Evolutionary conservation across 2,329 filamentous ascomycete species (phyloP), one percentile per base, ranked within the genome.

Genomic region (Neonectria faginata): DNA sequence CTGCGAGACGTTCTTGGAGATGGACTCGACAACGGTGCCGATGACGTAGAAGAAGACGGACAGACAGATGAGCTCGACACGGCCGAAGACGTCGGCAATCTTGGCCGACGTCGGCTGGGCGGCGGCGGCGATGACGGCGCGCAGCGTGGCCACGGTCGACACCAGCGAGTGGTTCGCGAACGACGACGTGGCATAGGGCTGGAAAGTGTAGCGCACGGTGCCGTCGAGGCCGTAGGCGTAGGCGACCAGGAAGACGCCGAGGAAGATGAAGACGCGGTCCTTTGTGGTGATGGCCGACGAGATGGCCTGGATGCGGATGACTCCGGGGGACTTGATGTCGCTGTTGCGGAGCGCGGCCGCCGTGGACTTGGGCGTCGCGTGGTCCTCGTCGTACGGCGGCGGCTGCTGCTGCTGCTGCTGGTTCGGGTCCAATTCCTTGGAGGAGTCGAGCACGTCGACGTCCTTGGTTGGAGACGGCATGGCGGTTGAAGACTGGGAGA

Each of bases 201-300:
- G 86, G 73, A 86, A 89, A 7, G 82, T 81, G 66, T 82, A 84
- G 14, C 88, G 83, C 47, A 89, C 79, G 1, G 81, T 85, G 25
- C 85, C 85, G 67, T 90, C 88, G 22, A 90, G 80, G 2, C 86
- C 85, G 73, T 91, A 91, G 36, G 84, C 86, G 74, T 90, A 91
- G 11, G 88, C 85, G 57, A 91, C 79, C 33, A 91, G 74, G 74
- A 91, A 91, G 67, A 91, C 80, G 25, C 87, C 82, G 10, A 85
- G 71, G 76, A 91, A 90, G 74, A 91, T 83, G 65, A 82, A 80
- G 64, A 86, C 67, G 31, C 86, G 86, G 73, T 90, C 86, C 14
- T 69, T 63, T 4, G 77, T 66, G 18, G 84, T 87, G 41, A 90
- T 82, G 66, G 86, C 82, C 9, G 81, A 76, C 7, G 84, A 78